These are phyloP conservation scores for Cyclocybe cylindracea DNA, from an alignment of 768 basidiomycete species.

Conservation along the genomic window DNA sequence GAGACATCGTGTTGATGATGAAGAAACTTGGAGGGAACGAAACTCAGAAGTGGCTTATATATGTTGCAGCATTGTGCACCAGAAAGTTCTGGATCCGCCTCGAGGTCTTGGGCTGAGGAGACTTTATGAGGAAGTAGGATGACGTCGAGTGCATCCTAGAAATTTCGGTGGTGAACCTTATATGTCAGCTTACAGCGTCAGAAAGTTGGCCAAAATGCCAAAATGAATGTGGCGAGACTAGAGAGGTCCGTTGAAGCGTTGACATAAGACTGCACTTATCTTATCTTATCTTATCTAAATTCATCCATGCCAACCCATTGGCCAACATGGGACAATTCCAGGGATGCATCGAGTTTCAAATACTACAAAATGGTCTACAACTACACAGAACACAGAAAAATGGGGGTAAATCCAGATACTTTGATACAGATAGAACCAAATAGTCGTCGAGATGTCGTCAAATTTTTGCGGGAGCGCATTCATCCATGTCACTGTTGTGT, in stretches of 20 bases:
- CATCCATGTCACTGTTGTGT: constrained; percentile 22
- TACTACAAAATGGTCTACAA: neutral
- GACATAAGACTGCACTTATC: neutral
- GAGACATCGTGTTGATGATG: constrained; percentile 49
- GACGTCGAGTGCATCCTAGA: too few relatives aligned
- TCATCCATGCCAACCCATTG: too few relatives aligned
- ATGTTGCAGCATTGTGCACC: neutral
- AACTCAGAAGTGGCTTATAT: constrained; percentile 4
- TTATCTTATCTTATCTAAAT: too few relatives aligned
- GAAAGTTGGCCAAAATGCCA: too few relatives aligned
- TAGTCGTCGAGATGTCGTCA: neutral
- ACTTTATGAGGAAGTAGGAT: too few relatives aligned
- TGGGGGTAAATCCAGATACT: neutral
- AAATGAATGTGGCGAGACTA: neutral
- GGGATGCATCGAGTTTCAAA: neutral
- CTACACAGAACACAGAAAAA: neutral
- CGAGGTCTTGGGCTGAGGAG: neutral
- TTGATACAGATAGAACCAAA: constrained; percentile 5
- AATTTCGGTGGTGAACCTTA: too few relatives aligned
- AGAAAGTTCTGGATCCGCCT: constrained; percentile 6
- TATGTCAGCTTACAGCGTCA: too few relatives aligned
- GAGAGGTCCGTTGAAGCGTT: neutral
- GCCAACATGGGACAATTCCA: too few relatives aligned
- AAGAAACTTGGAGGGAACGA: neutral
- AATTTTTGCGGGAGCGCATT: neutral